Evolutionary conservation across 805 yeast species (phyloP).

Genomic region (Barnettozyma vustinii): DNA sequence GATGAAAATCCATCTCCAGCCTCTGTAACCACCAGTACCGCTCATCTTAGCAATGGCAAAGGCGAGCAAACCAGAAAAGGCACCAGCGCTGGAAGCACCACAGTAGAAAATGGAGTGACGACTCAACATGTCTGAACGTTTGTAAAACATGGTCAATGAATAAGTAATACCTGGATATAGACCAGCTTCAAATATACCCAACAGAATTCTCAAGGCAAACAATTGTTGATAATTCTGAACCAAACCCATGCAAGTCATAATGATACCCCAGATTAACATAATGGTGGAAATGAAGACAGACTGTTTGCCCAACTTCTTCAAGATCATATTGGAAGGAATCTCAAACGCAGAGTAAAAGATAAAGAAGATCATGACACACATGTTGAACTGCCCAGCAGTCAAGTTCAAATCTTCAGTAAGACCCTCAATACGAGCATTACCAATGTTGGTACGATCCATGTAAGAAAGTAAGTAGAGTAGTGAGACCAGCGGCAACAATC

Average conservation of each 20-base stretch:
- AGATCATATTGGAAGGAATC: conserved; percentile 29
- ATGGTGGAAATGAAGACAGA: conserved; percentile 41
- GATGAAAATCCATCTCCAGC: conserved; percentile 42
- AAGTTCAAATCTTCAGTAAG: conserved; percentile 32
- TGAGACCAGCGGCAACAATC: conserved; percentile 35
- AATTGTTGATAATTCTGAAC: conserved; percentile 26
- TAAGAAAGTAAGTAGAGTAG: conserved; percentile 38
- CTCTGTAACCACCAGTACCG: conserved; percentile 31
- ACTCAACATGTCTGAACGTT: conserved; percentile 31
- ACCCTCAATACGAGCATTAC: conserved; percentile 51
- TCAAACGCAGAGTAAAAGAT: conserved; percentile 35
- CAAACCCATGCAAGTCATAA: conserved; percentile 42
- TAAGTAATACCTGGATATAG: conserved; percentile 37
- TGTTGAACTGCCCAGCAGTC: conserved; percentile 31
- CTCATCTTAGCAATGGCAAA: conserved; percentile 31
- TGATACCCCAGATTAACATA: conserved; percentile 39
- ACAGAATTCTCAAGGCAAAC: conserved; percentile 37
- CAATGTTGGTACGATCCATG: conserved; percentile 50
- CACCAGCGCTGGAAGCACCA: conserved; percentile 40
- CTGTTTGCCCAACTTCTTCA: conserved; percentile 29
- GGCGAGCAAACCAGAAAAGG: conserved; percentile 39
- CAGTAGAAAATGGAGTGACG: conserved; percentile 35
- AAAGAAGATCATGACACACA: conserved; percentile 39
- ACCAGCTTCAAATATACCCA: conserved; percentile 40
- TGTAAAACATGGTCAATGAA: conserved; percentile 35